phyloP scores from a whole-genome alignment of 805 yeast genomes.

The Peterozyma toletana region DNA sequence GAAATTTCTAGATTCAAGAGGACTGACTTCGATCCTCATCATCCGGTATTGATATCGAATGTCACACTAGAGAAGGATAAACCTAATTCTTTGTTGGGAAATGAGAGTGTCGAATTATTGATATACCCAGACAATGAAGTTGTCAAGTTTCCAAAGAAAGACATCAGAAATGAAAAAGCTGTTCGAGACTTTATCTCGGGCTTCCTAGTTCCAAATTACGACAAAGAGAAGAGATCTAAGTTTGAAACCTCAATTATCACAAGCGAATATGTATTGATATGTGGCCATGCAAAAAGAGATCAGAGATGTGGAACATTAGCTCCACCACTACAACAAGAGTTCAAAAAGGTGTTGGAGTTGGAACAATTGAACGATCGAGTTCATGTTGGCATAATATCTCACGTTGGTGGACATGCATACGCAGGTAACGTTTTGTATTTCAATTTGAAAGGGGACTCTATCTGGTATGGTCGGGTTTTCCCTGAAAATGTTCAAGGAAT shows the following conservation, averaged over 20 bases:
- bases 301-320: slow-evolving; percentile 63
- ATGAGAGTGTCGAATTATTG: slow-evolving; percentile 20
- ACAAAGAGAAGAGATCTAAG: slow-evolving; percentile 8
- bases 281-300: slow-evolving; percentile 65
- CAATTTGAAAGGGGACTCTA: slow-evolving; percentile 31
- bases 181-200: slow-evolving; percentile 30
- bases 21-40: slow-evolving; percentile 27
- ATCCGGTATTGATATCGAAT: slow-evolving; percentile 46
- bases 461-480: slow-evolving; percentile 76
- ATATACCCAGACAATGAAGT: slow-evolving; percentile 47
- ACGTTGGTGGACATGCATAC: slow-evolving; percentile 80
- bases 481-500: slow-evolving; percentile 65
- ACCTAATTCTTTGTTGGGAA: background rate
- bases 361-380: slow-evolving; percentile 26
- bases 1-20: slow-evolving; percentile 29
- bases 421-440: slow-evolving; percentile 75
- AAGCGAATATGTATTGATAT: slow-evolving; percentile 38
- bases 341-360: slow-evolving; percentile 29
- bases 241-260: slow-evolving; percentile 10
- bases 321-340: slow-evolving; percentile 47
- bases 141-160: slow-evolving; percentile 25
- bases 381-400: slow-evolving; percentile 56
- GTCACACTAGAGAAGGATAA: slow-evolving; percentile 20
- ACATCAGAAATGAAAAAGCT: slow-evolving; percentile 14
- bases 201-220: slow-evolving; percentile 28